Evolutionary conservation across 192 early-diverging fungal genomes (phyloP).

Genomic region (Coemansia sp.): DNA sequence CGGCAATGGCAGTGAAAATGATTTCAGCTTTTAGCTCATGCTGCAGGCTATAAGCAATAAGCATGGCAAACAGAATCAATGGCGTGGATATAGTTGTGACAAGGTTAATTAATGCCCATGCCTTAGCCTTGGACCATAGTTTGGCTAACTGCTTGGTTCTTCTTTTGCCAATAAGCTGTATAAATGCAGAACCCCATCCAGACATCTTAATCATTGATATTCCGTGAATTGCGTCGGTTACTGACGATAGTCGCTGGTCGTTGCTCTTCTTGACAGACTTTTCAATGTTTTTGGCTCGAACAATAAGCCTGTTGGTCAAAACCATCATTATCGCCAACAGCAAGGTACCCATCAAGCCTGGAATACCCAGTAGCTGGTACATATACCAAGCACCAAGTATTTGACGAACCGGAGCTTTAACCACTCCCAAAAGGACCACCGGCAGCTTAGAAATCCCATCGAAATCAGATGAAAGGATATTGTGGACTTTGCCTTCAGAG

Average conservation of each 20-base stretch:
- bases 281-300: slow-evolving; percentile 55
- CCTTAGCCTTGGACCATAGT: slow-evolving; percentile 44
- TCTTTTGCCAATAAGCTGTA: slow-evolving; percentile 62
- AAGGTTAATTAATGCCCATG: slow-evolving; percentile 60
- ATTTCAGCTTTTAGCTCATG: slow-evolving; percentile 58
- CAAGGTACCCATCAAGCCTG: slow-evolving; percentile 72
- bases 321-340: slow-evolving; percentile 61
- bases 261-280: slow-evolving; percentile 54
- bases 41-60: slow-evolving; percentile 60
- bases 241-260: slow-evolving; percentile 72
- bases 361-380: slow-evolving; percentile 70
- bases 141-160: slow-evolving; percentile 59
- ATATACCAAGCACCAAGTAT: slow-evolving; percentile 66
- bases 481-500: slow-evolving; percentile 63
- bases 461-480: slow-evolving; percentile 67
- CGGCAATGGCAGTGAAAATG: slow-evolving; percentile 67
- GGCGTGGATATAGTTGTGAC: slow-evolving; percentile 57
- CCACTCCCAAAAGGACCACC: slow-evolving; percentile 48
- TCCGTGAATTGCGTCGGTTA: slow-evolving; percentile 78
- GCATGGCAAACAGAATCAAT: slow-evolving; percentile 58
- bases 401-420: slow-evolving; percentile 58
- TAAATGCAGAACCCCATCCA: slow-evolving; percentile 77
- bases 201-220: slow-evolving; percentile 90
- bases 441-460: slow-evolving; percentile 55
- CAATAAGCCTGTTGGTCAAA: slow-evolving; percentile 51